A percentile compares a stretch with the other conserved stretches of the same genome.
These are phyloP conservation scores for Beverwykella pulmonaria DNA, from an alignment of 495 filamentous ascomycete species.

Conservation along the genomic window DNA sequence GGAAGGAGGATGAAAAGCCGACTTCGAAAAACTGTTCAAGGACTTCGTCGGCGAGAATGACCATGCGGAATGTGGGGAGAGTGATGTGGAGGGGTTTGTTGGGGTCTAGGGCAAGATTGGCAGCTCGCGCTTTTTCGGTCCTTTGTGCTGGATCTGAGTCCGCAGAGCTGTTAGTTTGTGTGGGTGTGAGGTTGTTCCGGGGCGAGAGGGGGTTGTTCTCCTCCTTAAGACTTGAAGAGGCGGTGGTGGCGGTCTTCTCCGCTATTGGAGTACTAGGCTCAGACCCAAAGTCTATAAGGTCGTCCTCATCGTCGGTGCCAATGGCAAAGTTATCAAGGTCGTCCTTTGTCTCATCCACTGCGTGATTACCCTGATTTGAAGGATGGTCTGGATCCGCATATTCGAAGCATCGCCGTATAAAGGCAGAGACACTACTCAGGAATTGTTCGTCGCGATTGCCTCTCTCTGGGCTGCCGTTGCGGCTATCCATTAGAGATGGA, in stretches of 20 bases:
- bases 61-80: slow-evolving; percentile 97
- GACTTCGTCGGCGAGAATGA: slow-evolving; percentile 91
- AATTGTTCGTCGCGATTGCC: slow-evolving; percentile 74
- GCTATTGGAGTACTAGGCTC: slow-evolving; percentile 23
- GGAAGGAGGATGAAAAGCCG: slow-evolving; percentile 72
- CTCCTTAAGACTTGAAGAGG: slow-evolving; percentile 1
- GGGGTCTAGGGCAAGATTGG: slow-evolving; percentile 89
- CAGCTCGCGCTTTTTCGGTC: slow-evolving; percentile 61
- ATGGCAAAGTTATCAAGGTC: slow-evolving; percentile 70
- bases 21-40: slow-evolving; percentile 95
- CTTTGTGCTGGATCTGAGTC: slow-evolving; percentile 36
- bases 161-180: slow-evolving; percentile 18
- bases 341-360: slow-evolving; percentile 40
- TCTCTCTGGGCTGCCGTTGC: slow-evolving; percentile 29
- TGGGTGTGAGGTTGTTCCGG: slow-evolving; percentile 14
- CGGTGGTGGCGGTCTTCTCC: slow-evolving; percentile 1
- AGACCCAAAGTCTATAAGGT: slow-evolving; percentile 65
- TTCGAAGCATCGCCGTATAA: slow-evolving; percentile 95
- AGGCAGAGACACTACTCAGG: slow-evolving; percentile 86
- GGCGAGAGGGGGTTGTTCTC: slow-evolving; percentile 34
- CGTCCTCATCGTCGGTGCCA: slow-evolving; percentile 74
- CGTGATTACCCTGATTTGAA: slow-evolving; percentile 51
- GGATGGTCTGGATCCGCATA: slow-evolving; percentile 93
- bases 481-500: slow-evolving; percentile 33
- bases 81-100: slow-evolving; percentile 93